Conservation (phyloP, 352 stramenopile species). For the Thalassiosira oceanica region DNA sequence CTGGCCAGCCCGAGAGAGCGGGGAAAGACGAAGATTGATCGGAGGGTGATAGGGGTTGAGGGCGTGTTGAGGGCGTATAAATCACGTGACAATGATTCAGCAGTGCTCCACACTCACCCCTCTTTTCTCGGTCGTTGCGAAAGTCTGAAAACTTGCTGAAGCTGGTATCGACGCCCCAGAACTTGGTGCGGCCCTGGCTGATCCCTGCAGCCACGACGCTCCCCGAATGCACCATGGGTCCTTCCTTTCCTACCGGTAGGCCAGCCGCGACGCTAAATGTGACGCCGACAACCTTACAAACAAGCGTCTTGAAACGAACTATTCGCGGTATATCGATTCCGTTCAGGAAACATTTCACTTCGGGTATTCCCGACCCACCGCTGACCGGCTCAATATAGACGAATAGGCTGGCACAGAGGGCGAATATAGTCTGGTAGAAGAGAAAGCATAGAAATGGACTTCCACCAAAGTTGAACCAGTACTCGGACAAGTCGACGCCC, state of each 20-base stretch:
- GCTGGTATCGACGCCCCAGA: slow-evolving; percentile 70
- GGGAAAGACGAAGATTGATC: not conserved
- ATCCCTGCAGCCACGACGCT: slow-evolving; percentile 93
- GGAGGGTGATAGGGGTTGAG: not conserved
- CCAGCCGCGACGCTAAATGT: slow-evolving; percentile 91
- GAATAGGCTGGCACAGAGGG: slow-evolving; percentile 84
- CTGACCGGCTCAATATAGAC: slow-evolving; percentile 93
- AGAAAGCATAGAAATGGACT: slow-evolving; percentile 88
- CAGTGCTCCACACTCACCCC: slow-evolving; percentile 19
- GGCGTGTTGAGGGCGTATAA: not conserved
- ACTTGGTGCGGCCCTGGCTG: slow-evolving; percentile 87
- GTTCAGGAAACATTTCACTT: slow-evolving; percentile 98
- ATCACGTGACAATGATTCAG: not conserved
- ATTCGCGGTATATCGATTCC: slow-evolving; percentile 95
- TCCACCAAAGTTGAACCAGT: slow-evolving; percentile 35
- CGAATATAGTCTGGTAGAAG: slow-evolving; percentile 90
- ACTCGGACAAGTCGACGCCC: slow-evolving; percentile 7
- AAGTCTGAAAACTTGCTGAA: slow-evolving; percentile 76
- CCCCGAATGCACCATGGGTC: slow-evolving; percentile 91
- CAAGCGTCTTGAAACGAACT: slow-evolving; percentile 93
- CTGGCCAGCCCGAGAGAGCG: slow-evolving; percentile 21
- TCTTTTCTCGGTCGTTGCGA: slow-evolving; percentile 78
- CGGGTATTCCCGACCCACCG: slow-evolving; percentile 93
- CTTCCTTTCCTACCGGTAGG: slow-evolving; percentile 96
- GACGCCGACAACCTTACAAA: slow-evolving; percentile 94